Base-by-base conservation (phyloP, 2,329 filamentous ascomycete genomes). In the Plenodomus lindquistii region DNA sequence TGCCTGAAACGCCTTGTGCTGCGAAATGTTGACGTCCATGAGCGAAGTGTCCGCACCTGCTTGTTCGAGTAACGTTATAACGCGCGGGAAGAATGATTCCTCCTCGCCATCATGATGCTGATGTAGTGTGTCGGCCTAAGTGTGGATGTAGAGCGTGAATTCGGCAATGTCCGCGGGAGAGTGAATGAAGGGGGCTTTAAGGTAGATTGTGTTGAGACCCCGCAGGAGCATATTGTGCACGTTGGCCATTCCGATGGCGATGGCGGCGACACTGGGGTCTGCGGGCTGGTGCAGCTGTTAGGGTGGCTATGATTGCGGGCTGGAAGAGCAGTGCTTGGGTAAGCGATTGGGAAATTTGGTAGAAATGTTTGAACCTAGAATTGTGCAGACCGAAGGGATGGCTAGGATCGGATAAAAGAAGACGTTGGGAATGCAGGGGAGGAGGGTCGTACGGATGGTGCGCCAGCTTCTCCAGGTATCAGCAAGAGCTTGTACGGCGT, bases 101-200 rank as follows among this genome's bases (percentile, higher is more conserved):
- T 75, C 72, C 44, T 75, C 72, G 29, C 59, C 50, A 1, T 55
- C 42, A 46, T 74, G 72, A 47, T 74, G 72, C 47, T 73, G 68
- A 31, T 72, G 54, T 4, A 75, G 65, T 31, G 64, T 67, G 15
- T 70, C 64, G 16, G 54, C 55, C 66, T 70, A 75, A 10, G 64
- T 65, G 2, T 55, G 47, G 7, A 69, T 55, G 48, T 69, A 71
- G 10, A 63, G 55, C 18, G 66, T 56, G 13, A 72, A 54, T 37
- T 69, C 62, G n/a, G 55, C 42, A 4, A 67, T 58, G 24, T 51
- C 63, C 49, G 11, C 49, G 43, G 37, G 41, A 1, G 20, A 65
- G 50, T 37, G 61, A 42, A 37, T 59, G 55, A 37, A 62, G 4
- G 51, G 46, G 1, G 47, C 65, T 55, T 75, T 71, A 20, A 64